Evolutionary conservation across 2,329 filamentous ascomycete species (phyloP), one percentile per base, ranked within the genome.

Genomic region (Bretziella fagacearum): DNA sequence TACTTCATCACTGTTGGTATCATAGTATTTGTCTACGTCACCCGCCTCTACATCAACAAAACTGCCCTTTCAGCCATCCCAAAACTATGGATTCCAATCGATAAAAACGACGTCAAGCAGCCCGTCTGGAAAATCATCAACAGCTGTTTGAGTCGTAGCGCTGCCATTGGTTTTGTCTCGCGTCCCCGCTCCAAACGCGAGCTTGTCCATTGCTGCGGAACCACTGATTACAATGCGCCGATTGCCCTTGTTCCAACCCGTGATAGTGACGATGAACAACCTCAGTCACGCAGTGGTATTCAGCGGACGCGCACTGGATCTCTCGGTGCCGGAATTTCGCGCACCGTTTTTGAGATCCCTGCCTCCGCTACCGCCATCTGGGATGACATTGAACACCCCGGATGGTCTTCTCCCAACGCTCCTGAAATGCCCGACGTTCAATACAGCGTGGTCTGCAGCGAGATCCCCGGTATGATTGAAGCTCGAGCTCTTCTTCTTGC

Each of bases 401-500:
- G 89, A 44, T 96, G 91, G 89, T 81, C 81, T 2, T 83, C 85
- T 2, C 89, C 89, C 4, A 72, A 74, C 25, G 81, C 77, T 1
- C 66, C 73, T 6, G 82, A 91, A 57, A 64, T 91, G 15, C 78
- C 84, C 3, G 77, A 84, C 56, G 64, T 96, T n/a, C 78, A 93
- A 53, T 96, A 93, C 61, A 72, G 70, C 55, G 77, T 77, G 2
- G 84, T 98, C 20, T 69, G 95, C 15, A 70, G 73, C 30, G 89
- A 96, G 61, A 69, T 98, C 20, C 84, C 87, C 1, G 81, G 93
- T 57, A 70, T 96, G 23, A 83, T 96, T 52, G 89, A 96, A 65
- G 89, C 84, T 7, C 89, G 89, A 60, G 89, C 86, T 1, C 76
- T 95, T n/a, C 86, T 84, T 0, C 71, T 94, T 30, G 84, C 82